Evolutionary conservation across 176 grass and related monocot genomes (phyloP).

Genomic region (Eragrostis curvula): DNA sequence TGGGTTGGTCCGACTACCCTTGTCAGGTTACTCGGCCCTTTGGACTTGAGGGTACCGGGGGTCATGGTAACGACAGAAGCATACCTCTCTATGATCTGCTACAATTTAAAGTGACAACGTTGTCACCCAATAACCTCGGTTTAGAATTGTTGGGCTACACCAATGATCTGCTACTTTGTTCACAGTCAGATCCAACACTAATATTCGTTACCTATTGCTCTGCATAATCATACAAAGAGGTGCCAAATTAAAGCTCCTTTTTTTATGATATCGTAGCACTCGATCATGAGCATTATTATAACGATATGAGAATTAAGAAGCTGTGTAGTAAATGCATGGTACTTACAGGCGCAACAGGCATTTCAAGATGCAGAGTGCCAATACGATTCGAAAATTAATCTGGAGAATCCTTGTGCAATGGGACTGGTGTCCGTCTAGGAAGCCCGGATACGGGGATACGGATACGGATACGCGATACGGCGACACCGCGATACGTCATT

Average conservation of each 20-base stretch:
- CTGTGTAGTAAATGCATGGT: background rate
- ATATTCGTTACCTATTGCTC: background rate
- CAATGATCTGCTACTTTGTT: background rate
- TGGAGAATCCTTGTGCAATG: background rate
- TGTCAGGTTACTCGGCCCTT: too few species aligned
- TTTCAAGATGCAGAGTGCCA: background rate
- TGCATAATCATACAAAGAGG: background rate
- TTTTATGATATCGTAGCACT: too few species aligned
- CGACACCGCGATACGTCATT: too few species aligned
- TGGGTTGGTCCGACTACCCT: too few species aligned
- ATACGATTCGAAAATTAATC: background rate
- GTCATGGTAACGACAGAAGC: too few species aligned
- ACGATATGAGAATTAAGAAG: background rate
- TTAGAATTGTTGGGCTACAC: background rate
- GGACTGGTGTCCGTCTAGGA: background rate
- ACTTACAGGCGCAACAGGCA: background rate
- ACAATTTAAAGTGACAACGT: slow-evolving; percentile 1
- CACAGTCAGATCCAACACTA: background rate
- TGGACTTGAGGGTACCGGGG: too few species aligned
- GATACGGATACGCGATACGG: too few species aligned
- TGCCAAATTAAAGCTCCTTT: background rate
- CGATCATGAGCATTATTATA: too few species aligned
- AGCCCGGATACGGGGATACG: too few species aligned
- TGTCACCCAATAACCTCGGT: background rate
- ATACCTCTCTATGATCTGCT: background rate